Percentiles rank a stretch among this genome's conserved stretches.
Evolutionary conservation across 495 filamentous ascomycete genomes (phyloP).

Genomic region (Aspergillus coremiiformis): DNA sequence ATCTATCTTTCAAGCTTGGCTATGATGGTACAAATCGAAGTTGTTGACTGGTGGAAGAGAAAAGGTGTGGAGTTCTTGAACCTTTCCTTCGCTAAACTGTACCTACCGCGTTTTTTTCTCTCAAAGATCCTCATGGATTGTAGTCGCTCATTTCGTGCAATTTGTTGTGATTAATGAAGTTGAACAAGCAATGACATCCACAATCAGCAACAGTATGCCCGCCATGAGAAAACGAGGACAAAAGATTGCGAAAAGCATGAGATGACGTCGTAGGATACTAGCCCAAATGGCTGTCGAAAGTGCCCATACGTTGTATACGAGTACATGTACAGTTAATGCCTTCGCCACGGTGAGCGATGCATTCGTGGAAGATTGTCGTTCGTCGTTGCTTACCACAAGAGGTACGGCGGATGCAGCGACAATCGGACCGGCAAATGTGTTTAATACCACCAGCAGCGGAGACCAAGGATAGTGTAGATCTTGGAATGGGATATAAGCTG

Average conservation of each 20-base stretch:
- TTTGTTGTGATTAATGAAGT: not conserved
- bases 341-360: not conserved
- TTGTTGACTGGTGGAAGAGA: too few relatives aligned
- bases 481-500: slow-evolving; percentile 81
- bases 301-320: slow-evolving; percentile 1
- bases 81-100: not conserved
- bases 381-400: slow-evolving; percentile 26
- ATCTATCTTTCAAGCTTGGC: not conserved
- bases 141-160: not conserved
- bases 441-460: slow-evolving; percentile 71
- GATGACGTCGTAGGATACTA: slow-evolving; percentile 70
- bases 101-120: not conserved
- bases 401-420: slow-evolving; percentile 72
- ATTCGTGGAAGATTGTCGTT: slow-evolving; percentile 36
- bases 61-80: not conserved
- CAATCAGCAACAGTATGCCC: slow-evolving; percentile 56
- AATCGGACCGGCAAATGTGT: slow-evolving; percentile 85
- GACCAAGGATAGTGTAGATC: slow-evolving; percentile 84
- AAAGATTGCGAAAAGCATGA: slow-evolving; percentile 94
- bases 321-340: slow-evolving; percentile 30
- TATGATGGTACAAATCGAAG: too few relatives aligned
- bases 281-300: slow-evolving; percentile 71
- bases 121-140: not conserved
- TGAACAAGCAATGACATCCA: slow-evolving; percentile 41
- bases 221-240: slow-evolving; percentile 79